Evolutionary conservation across 768 basidiomycete genomes (phyloP).

Genomic region (Cubamyces sp.): DNA sequence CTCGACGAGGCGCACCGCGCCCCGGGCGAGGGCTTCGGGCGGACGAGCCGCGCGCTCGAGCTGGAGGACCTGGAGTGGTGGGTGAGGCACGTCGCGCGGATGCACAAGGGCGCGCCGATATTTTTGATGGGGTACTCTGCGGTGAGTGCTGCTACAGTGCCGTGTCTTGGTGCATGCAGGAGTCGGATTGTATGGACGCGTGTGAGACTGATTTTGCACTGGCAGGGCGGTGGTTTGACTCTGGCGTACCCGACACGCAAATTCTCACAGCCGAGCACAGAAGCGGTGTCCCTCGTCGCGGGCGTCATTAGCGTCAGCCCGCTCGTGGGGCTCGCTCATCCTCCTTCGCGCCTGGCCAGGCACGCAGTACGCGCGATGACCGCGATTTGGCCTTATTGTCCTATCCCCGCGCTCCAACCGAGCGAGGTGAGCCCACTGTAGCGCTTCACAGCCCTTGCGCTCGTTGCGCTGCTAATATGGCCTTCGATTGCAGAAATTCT

Average conservation of each 20-base stretch:
- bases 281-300: slow-evolving; percentile 45
- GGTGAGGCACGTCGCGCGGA: slow-evolving; percentile 49
- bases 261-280: slow-evolving; percentile 34
- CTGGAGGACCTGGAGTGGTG: slow-evolving; percentile 72
- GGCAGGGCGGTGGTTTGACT: slow-evolving; percentile 67
- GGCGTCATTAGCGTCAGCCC: slow-evolving; percentile 72
- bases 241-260: slow-evolving; percentile 59
- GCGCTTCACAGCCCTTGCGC: no score
- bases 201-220: background rate
- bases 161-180: background rate
- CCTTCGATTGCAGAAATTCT: background rate
- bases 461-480: background rate
- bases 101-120: slow-evolving; percentile 50
- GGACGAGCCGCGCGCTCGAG: slow-evolving; percentile 63
- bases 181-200: no score
- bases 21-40: slow-evolving; percentile 58
- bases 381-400: background rate
- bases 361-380: background rate
- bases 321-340: slow-evolving; percentile 60
- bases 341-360: slow-evolving; percentile 39
- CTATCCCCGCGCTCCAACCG: background rate
- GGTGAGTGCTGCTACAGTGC: slow-evolving; percentile 42
- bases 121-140: slow-evolving; percentile 80
- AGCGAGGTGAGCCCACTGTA: background rate
- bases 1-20: slow-evolving; percentile 58